phyloP scores from a whole-genome alignment of 352 stramenopile genomes.

The Thalassiosira hispida region DNA sequence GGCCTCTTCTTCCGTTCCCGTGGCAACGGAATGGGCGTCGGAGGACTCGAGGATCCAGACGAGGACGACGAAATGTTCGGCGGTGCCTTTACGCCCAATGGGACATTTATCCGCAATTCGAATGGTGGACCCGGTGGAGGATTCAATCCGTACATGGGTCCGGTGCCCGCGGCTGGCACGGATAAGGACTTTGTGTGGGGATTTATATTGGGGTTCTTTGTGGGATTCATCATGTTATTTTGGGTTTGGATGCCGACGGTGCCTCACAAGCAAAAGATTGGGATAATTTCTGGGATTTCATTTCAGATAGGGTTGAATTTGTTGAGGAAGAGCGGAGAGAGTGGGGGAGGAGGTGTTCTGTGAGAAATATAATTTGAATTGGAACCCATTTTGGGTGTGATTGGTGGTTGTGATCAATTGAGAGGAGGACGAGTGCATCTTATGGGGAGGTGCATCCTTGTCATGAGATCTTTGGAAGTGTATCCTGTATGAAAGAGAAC shows the following conservation, averaged over 20 bases:
- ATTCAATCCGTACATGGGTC: slow-evolving; percentile 40
- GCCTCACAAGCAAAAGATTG: slow-evolving; percentile 84
- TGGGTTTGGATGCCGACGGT: slow-evolving; percentile 86
- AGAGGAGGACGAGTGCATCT: no score
- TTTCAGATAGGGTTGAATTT: slow-evolving; percentile 75
- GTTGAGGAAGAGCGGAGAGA: slow-evolving; percentile 48
- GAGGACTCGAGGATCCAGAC: slow-evolving; percentile 16
- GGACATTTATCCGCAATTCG: slow-evolving; percentile 7
- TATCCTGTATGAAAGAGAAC: no score
- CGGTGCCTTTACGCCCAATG: slow-evolving; percentile 22
- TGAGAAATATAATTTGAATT: no score
- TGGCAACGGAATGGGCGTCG: not conserved
- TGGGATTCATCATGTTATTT: slow-evolving; percentile 84
- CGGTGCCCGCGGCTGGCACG: slow-evolving; percentile 57
- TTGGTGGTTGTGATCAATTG: no score
- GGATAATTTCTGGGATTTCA: slow-evolving; percentile 83
- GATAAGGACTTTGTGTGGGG: slow-evolving; percentile 84
- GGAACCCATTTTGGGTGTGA: no score
- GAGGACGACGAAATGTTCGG: slow-evolving; percentile 49
- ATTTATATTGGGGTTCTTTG: slow-evolving; percentile 83
- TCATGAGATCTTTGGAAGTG: no score
- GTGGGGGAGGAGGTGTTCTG: not conserved
- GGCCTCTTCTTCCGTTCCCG: slow-evolving; percentile 49
- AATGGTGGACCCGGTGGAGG: not conserved
- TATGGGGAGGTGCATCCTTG: no score